Conservation (phyloP, 306 rosid species). For the Dryas alaskensis region DNA sequence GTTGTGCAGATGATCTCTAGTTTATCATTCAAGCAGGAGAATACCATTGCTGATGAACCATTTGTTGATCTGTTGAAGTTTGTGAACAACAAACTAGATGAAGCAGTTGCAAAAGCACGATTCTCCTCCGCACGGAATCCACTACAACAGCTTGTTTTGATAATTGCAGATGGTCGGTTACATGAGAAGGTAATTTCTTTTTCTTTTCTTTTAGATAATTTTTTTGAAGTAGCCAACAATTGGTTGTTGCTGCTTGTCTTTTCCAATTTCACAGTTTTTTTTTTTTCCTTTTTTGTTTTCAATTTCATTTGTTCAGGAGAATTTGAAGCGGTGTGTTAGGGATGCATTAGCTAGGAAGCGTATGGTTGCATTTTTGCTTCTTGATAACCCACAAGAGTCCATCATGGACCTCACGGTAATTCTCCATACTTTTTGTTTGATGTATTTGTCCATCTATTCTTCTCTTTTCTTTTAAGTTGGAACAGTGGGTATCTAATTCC, state of each 20-base stretch:
- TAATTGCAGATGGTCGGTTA: slow-evolving; percentile 83
- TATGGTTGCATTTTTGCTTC: slow-evolving; percentile 81
- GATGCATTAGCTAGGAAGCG: slow-evolving; percentile 57
- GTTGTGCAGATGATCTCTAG: slow-evolving; percentile 71
- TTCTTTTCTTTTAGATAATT: not conserved
- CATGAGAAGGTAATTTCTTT: slow-evolving; percentile 56
- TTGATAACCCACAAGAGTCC: slow-evolving; percentile 67
- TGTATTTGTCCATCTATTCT: not conserved
- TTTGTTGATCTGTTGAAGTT: slow-evolving; percentile 71
- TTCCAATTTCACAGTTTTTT: not conserved
- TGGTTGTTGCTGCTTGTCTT: not conserved
- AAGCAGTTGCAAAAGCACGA: slow-evolving; percentile 68
- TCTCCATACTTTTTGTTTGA: not conserved
- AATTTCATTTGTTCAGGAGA: slow-evolving; percentile 41
- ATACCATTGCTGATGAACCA: slow-evolving; percentile 74
- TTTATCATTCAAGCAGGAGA: slow-evolving; percentile 85
- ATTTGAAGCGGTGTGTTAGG: slow-evolving; percentile 54
- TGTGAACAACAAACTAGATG: slow-evolving; percentile 61
- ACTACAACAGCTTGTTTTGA: slow-evolving; percentile 81
- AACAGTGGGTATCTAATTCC: not conserved
- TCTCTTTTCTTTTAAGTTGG: not conserved
- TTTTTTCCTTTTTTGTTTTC: not conserved
- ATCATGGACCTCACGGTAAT: slow-evolving; percentile 61
- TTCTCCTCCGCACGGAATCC: slow-evolving; percentile 85
- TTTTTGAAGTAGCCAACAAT: not conserved